Evolutionary conservation across 768 basidiomycete species (phyloP), one percentile per base, ranked within the genome.

Genomic region (Mycena capillaripes): DNA sequence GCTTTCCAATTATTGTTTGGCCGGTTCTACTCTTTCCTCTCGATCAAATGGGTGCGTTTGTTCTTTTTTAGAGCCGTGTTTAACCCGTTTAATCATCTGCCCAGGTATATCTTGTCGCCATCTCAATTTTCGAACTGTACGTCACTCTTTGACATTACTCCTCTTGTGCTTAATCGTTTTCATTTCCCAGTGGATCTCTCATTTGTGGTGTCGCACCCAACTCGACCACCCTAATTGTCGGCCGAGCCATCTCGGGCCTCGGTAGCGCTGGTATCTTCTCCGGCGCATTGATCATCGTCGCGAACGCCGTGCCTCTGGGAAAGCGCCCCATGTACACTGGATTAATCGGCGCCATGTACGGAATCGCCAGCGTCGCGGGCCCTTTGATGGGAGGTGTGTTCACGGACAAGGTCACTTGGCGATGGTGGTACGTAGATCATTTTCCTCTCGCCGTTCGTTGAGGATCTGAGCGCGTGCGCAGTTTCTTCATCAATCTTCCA

Each of bases 391-490:
- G 82, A 50, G 78, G 83, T 4, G 36, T 60, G 3, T 81, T 82
- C 66, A 79, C 80, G 23, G 76, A 79, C 50, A 73, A 79, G 32
- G 64, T 76, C 23, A 77, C 79, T 2, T 85, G 85, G 84, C 76
- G 85, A 44, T 86, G 85, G 85, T 83, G 63, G 50, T 71, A 55
- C 36, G 50, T 46, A 14, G 25, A 25, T 21, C n/a, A 14, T 19
- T 30, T 44, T 32, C n/a, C 25, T 42, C n/a, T 40, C 23, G 1
- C 29, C 16, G 23, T 50, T 16, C 56, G 29, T 6, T 40, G n/a
- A n/a, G n/a, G 8, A 2, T 44, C 29, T 56, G 19, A 42, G 16
- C 19, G n/a, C 7, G 23, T n/a, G 8, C 14, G 8, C 14, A 38
- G 56, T 23, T 58, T 58, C 9, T 38, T 32, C 23, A 67, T 67